A percentile compares a stretch with the other conserved stretches of the same genome.
These are phyloP conservation scores for Austropuccinia psidii DNA, from an alignment of 1,284 basidiomycete genomes.

Conservation along the genomic window DNA sequence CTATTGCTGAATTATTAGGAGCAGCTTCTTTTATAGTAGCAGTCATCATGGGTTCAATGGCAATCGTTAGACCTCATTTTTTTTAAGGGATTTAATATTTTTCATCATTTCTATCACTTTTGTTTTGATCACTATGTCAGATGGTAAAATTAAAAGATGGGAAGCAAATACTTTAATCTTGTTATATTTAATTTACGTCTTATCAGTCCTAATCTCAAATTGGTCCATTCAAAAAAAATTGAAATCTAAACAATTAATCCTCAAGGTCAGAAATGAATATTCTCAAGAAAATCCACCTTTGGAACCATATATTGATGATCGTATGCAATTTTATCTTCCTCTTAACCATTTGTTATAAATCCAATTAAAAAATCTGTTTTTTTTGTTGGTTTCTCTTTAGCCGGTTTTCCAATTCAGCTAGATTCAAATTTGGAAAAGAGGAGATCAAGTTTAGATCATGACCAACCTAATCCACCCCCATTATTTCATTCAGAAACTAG, in stretches of 20 bases:
- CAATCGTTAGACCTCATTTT: conserved; percentile 85
- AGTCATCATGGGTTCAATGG: conserved; percentile 88
- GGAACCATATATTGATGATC: too few relatives aligned
- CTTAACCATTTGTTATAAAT: too few relatives aligned
- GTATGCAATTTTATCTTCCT: too few relatives aligned
- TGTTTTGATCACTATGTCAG: conserved; percentile 68
- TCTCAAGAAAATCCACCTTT: too few relatives aligned
- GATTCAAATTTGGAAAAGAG: not conserved
- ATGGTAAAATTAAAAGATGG: conserved; percentile 63
- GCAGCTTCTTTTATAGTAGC: conserved; percentile 93
- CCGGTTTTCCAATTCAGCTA: conserved; percentile 29
- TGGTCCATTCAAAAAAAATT: conserved; percentile 60
- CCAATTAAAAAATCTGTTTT: not conserved
- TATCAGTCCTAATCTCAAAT: conserved; percentile 64
- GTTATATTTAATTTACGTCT: conserved; percentile 72
- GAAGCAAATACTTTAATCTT: conserved; percentile 68
- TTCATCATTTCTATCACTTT: conserved; percentile 71
- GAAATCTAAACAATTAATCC: conserved; percentile 47
- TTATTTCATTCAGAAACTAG: not conserved
- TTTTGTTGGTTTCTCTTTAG: not conserved
- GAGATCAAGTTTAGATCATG: not conserved
- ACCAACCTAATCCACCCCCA: not conserved
- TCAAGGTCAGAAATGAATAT: too few relatives aligned
- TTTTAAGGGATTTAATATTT: conserved; percentile 87
- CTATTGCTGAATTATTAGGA: conserved; percentile 88